These are phyloP conservation scores for Psilocybe cyanescens DNA, from an alignment of 768 basidiomycete species.

Conservation along the genomic window DNA sequence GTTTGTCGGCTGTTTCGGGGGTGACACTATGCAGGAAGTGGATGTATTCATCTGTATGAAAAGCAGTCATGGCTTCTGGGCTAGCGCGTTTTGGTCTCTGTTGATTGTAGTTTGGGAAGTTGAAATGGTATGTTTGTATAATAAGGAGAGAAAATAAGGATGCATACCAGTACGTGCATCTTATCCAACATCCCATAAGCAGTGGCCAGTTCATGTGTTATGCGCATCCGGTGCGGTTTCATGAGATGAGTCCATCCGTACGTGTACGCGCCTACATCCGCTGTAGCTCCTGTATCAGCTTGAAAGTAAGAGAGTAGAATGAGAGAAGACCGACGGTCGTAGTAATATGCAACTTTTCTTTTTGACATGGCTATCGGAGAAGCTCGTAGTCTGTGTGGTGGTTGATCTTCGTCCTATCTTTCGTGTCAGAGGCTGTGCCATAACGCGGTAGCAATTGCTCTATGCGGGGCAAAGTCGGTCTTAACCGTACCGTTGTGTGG, in stretches of 20 bases:
- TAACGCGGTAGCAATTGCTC: constrained; percentile 13
- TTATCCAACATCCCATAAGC: constrained; percentile 91
- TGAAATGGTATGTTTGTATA: background rate
- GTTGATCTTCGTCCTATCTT: constrained; percentile 13
- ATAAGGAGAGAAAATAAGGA: background rate
- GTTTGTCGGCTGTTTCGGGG: constrained; percentile 86
- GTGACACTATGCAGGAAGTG: constrained; percentile 88
- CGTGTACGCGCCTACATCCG: constrained; percentile 72
- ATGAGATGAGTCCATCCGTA: constrained; percentile 91
- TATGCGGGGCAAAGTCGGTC: constrained; percentile 6
- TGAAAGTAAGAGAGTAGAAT: background rate
- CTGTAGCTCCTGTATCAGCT: constrained; percentile 35
- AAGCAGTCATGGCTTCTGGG: constrained; percentile 80
- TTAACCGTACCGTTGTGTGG: constrained; percentile 4
- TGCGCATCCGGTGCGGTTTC: constrained; percentile 95
- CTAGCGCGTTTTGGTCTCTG: constrained; percentile 75
- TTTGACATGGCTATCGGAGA: constrained; percentile 56
- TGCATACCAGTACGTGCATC: constrained; percentile 88
- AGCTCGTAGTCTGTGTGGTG: background rate
- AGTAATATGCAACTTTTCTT: constrained; percentile 79
- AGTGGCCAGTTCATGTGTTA: constrained; percentile 92
- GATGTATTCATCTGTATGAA: constrained; percentile 98
- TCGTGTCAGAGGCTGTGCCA: constrained; percentile 16
- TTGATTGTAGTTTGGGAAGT: background rate
- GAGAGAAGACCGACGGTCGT: constrained; percentile 56